Evolutionary conservation across 2,329 filamentous ascomycete species (phyloP), one percentile per base, ranked within the genome.

Genomic region (Xylariales sp.): DNA sequence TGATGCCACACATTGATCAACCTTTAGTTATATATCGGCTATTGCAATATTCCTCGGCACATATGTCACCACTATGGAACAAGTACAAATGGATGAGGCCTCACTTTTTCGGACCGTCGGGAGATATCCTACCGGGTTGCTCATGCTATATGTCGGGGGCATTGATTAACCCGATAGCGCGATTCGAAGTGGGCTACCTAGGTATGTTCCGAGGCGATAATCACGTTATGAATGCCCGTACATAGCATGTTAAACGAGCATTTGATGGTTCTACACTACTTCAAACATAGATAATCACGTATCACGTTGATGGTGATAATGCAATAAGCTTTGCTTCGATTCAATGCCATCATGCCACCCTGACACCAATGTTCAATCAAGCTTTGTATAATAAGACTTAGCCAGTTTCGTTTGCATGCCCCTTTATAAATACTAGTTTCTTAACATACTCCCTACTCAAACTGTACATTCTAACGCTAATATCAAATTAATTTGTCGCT

Each of bases 51-150:
- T 45, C 39, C 39, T 45, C 3, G 30, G 34, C 45, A 30, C 23
- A 39, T 43, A 55, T 55, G 36, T 43, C 18, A 16, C 36, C 16
- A 5, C 7, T 46, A 39, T 34, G 7, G 59, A 9, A 59, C 64
- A 59, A 34, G 48, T 67, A 48, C 39, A 41, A 59, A 67, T 53
- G 18, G 36, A 39, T 59, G 23, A 28, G 60, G 59, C 39, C 53
- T 60, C 30, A 34, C 50, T 23, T 61, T 50, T 52, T 60, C 53
- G 56, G 60, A 50, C 43, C 65, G 43, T 64, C 23, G 55, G 65
- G 54, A 52, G 60, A 50, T 50, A 55, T 12, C 12, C 48, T 43
- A 16, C 32, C 55, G 32, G 46, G 39, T 54, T 58, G 32, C 45
- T 41, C 45, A 8, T n/a, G 18, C 32, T 34, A 30, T 64, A 30